phyloP scores from a whole-genome alignment of 2,329 filamentous ascomycete genomes.

The Calonectria pteridis region DNA sequence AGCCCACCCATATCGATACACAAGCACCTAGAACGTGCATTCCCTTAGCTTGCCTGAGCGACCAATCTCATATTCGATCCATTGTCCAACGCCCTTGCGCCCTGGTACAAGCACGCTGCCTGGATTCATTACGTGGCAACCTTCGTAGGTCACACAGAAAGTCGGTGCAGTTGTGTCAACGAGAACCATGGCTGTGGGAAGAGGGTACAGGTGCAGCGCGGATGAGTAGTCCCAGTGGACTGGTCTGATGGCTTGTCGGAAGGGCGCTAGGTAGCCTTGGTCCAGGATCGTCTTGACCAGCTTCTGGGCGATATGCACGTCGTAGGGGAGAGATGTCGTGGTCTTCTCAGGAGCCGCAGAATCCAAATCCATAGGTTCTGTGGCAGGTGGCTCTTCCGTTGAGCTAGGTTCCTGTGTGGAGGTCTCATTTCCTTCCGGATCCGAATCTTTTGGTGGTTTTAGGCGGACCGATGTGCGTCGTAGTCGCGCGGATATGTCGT shows the following conservation, averaged over 20 bases:
- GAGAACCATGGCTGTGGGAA: conserved; percentile 86
- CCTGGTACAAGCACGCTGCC: conserved; percentile 80
- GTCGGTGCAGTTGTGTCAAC: conserved; percentile 85
- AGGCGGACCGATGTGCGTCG: conserved; percentile 82
- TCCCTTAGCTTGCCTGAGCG: conserved; percentile 73
- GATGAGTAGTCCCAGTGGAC: conserved; percentile 90
- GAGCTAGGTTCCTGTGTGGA: conserved; percentile 25
- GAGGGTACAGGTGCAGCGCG: conserved; percentile 84
- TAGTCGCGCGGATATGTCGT: conserved; percentile 85
- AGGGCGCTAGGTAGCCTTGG: conserved; percentile 90
- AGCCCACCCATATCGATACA: background rate
- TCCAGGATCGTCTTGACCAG: conserved; percentile 93
- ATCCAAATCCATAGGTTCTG: conserved; percentile 58
- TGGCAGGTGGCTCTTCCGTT: conserved; percentile 33
- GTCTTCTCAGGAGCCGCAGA: conserved; percentile 38
- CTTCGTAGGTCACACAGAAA: conserved; percentile 93
- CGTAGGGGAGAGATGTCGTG: conserved; percentile 58
- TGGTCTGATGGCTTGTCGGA: conserved; percentile 82
- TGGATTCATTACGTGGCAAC: conserved; percentile 96
- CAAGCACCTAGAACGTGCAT: conserved; percentile 63
- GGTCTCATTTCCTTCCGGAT: conserved; percentile 50
- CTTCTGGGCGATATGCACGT: conserved; percentile 74
- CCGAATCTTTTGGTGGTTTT: conserved; percentile 56
- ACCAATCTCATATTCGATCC: conserved; percentile 88
- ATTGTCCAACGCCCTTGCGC: conserved; percentile 77